Percentiles rank a stretch among this genome's conserved stretches.
phyloP scores from a whole-genome alignment of 768 basidiomycete species.

The Pisolithus sp. region DNA sequence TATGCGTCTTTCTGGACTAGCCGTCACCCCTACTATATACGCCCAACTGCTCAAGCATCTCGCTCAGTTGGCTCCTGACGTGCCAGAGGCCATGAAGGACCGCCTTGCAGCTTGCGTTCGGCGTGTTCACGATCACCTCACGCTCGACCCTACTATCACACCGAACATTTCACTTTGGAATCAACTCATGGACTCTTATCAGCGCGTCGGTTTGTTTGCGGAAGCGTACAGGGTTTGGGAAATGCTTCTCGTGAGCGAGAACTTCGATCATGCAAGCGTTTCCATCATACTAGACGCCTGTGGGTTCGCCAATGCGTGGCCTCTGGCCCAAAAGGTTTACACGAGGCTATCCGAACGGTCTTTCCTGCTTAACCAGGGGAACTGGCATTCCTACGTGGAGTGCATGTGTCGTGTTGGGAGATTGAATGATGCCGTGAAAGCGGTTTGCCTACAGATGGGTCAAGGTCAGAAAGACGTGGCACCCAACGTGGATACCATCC shows the following conservation, averaged over 20 bases:
- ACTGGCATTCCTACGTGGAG: conserved; percentile 83
- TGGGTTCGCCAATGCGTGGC: conserved; percentile 49
- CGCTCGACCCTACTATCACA: conserved; percentile 70
- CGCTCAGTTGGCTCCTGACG: conserved; percentile 34
- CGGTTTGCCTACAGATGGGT: conserved; percentile 62
- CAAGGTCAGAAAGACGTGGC: conserved; percentile 34
- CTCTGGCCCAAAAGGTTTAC: conserved; percentile 51
- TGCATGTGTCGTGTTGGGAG: conserved; percentile 70
- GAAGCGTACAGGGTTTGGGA: conserved; percentile 82
- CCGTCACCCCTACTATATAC: conserved; percentile 55
- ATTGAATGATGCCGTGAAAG: conserved; percentile 60
- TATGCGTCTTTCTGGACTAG: conserved; percentile 64
- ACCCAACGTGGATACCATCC: conserved; percentile 45
- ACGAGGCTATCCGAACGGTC: conserved; percentile 41
- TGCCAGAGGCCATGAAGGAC: conserved; percentile 16
- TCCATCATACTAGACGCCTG: conserved; percentile 86
- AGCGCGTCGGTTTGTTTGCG: conserved; percentile 62
- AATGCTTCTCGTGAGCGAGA: conserved; percentile 51
- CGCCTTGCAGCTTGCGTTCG: conserved; percentile 46
- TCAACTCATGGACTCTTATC: conserved; percentile 85
- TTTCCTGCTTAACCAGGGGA: conserved; percentile 53
- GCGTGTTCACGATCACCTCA: conserved; percentile 67
- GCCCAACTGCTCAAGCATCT: conserved; percentile 59
- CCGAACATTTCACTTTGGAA: conserved; percentile 72
- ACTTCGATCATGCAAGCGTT: conserved; percentile 57